Conservation (phyloP, 73 alveolate species). For the Stentor coeruleus region DNA sequence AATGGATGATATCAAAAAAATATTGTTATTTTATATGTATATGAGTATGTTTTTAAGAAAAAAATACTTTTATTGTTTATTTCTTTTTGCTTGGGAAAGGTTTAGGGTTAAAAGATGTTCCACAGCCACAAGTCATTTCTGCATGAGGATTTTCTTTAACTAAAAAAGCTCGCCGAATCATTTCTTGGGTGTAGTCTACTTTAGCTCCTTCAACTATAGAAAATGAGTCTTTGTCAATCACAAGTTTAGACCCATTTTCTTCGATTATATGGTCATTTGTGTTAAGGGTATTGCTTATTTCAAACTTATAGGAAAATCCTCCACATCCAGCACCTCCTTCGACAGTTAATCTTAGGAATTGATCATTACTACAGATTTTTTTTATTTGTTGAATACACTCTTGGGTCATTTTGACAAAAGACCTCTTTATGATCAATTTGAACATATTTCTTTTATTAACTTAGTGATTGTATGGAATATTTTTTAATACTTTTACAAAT, state of each 20-base stretch:
- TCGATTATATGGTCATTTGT: slow-evolving; percentile 17
- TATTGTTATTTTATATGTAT: no score
- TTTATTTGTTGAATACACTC: background rate
- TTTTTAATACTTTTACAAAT: no score
- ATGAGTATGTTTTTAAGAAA: no score
- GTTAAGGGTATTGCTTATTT: background rate
- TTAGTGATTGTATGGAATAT: no score
- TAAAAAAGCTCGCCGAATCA: slow-evolving; percentile 38
- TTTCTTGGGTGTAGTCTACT: slow-evolving; percentile 38
- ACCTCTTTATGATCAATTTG: background rate
- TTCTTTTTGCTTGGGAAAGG: no score
- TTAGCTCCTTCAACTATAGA: slow-evolving; percentile 31
- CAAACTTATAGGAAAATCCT: slow-evolving; percentile 13
- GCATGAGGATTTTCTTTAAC: slow-evolving; percentile 46
- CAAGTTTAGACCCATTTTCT: slow-evolving; percentile 34
- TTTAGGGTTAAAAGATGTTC: slow-evolving; percentile 44
- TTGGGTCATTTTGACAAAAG: background rate
- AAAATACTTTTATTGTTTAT: no score
- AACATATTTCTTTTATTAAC: no score
- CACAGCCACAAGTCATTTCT: slow-evolving; percentile 50
- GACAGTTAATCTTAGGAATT: background rate
- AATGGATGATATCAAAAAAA: no score
- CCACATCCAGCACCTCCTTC: slow-evolving; percentile 18
- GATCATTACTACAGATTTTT: background rate
- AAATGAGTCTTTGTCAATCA: slow-evolving; percentile 34